Evolutionary conservation across 257 asterid species (phyloP).

Genomic region (Capsicum baccatum): DNA sequence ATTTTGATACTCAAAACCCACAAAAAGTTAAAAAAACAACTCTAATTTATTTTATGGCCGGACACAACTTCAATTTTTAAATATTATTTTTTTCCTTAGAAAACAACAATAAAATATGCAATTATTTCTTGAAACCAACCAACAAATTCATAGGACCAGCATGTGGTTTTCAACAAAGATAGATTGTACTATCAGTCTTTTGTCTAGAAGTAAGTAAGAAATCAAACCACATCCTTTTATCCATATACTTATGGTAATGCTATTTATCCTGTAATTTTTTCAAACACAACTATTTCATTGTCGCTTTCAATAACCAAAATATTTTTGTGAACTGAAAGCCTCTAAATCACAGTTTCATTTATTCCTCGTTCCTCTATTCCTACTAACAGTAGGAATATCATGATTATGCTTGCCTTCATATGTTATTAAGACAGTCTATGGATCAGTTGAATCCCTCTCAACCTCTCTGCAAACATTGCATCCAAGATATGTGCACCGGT

Average conservation of each 20-base stretch:
- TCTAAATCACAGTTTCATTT: constrained; percentile 38
- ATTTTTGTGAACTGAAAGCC: constrained; percentile 37
- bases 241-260: background rate
- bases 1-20: too few species aligned
- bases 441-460: constrained; percentile 84
- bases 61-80: too few species aligned
- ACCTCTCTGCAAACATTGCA: constrained; percentile 93
- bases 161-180: too few species aligned
- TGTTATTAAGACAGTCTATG: constrained; percentile 79
- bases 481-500: constrained; percentile 77
- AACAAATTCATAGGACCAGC: too few species aligned
- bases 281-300: constrained; percentile 50
- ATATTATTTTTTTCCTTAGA: too few species aligned
- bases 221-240: constrained; percentile 22
- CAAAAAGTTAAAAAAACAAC: too few species aligned
- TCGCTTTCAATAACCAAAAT: constrained; percentile 31
- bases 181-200: background rate
- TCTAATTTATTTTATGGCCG: too few species aligned
- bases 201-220: background rate
- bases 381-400: constrained; percentile 55
- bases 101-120: too few species aligned
- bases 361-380: constrained; percentile 40
- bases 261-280: constrained; percentile 51
- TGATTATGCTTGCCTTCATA: constrained; percentile 90
- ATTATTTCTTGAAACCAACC: too few species aligned